phyloP scores from a whole-genome alignment of 2,329 filamentous ascomycete genomes.

The Ploettnerulaceae sp. region DNA sequence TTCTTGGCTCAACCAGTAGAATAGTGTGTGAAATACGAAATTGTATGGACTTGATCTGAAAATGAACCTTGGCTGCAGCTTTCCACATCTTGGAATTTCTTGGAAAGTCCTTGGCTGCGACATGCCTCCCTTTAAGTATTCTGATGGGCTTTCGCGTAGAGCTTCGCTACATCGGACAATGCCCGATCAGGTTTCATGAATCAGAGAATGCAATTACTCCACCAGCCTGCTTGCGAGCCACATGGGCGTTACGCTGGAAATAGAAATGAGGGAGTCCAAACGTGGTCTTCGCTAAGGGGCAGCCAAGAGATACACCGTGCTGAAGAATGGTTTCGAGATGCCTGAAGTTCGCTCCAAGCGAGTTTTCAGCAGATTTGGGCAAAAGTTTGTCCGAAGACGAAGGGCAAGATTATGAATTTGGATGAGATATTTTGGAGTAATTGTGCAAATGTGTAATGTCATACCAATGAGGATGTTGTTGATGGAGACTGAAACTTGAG shows the following conservation, averaged over 20 bases:
- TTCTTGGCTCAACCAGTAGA: not conserved
- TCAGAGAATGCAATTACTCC: not conserved
- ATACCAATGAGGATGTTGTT: too few species aligned
- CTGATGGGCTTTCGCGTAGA: not conserved
- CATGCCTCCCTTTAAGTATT: slow-evolving; percentile 1
- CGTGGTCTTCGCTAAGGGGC: not conserved
- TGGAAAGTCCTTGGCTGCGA: slow-evolving; percentile 1
- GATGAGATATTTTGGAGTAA: too few species aligned
- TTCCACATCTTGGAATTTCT: slow-evolving; percentile 1
- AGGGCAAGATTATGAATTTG: too few species aligned
- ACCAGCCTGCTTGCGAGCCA: not conserved
- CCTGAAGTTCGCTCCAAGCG: not conserved
- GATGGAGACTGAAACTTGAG: too few species aligned
- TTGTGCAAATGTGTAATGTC: too few species aligned
- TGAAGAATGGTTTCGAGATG: not conserved
- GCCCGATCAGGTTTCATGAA: not conserved
- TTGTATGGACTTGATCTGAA: not conserved
- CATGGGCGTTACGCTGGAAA: not conserved
- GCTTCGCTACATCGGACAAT: not conserved
- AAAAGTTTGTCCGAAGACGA: too few species aligned
- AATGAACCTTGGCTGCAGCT: not conserved
- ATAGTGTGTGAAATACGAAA: not conserved
- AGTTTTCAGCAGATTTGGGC: too few species aligned
- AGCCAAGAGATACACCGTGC: too few species aligned
- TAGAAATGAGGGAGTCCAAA: not conserved